phyloP scores from a whole-genome alignment of 2,329 filamentous ascomycete genomes.

The Ceratocystis alfenasii region DNA sequence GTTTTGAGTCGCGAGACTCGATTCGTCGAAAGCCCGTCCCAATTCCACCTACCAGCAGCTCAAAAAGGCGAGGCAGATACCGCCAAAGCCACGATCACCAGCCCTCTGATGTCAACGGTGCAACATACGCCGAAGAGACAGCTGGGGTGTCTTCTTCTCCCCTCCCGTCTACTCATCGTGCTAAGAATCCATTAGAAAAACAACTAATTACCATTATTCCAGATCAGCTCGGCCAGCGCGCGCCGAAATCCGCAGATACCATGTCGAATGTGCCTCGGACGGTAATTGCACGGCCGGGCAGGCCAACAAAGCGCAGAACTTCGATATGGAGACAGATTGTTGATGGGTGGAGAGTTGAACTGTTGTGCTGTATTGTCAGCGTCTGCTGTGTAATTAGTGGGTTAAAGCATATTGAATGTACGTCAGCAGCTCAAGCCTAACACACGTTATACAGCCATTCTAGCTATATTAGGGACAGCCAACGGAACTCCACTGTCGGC shows the following conservation, averaged over 20 bases:
- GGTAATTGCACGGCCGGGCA: constrained; percentile 12
- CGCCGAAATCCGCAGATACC: not conserved
- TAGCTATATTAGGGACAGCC: constrained; percentile 19
- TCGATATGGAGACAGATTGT: not conserved
- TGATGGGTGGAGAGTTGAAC: constrained; percentile 11
- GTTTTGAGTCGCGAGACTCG: constrained; percentile 15
- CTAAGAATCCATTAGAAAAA: constrained; percentile 1
- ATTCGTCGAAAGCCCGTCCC: constrained; percentile 19
- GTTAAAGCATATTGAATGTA: not conserved
- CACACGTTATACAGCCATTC: not conserved
- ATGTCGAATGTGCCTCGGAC: constrained; percentile 11
- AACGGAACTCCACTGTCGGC: constrained; percentile 24
- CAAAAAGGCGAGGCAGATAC: not conserved
- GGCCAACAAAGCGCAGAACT: not conserved
- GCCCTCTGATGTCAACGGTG: not conserved
- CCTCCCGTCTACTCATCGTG: not conserved
- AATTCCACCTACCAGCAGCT: not conserved
- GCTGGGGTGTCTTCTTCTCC: not conserved
- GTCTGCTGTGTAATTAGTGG: constrained; percentile 16
- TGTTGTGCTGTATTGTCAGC: constrained; percentile 12
- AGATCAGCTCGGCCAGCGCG: constrained; percentile 10
- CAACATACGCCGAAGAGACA: not conserved
- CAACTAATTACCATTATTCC: constrained; percentile 7
- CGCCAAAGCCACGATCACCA: not conserved
- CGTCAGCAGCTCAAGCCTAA: constrained; percentile 1